A percentile compares a stretch with the other conserved stretches of the same genome.
Evolutionary conservation across 208 protist species (phyloP).

Genomic region (Phytomonas francai): DNA sequence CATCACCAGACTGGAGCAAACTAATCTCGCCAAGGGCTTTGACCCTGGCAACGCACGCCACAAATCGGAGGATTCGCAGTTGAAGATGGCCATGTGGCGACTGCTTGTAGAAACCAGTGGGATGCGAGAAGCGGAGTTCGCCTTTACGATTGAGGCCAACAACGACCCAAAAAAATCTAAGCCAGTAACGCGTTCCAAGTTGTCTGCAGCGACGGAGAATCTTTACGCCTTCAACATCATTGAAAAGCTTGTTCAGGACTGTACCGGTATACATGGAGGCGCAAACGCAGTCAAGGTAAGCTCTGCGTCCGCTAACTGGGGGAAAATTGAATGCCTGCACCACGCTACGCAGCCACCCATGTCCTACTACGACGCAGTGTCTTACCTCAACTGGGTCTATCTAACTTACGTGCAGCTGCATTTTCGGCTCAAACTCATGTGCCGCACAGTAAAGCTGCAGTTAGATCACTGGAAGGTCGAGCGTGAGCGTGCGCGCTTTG

Average conservation of each 20-base stretch:
- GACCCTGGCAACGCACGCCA: conserved; percentile 45
- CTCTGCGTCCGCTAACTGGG: conserved; percentile 22
- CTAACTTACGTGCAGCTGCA: conserved; percentile 71
- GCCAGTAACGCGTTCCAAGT: conserved; percentile 8
- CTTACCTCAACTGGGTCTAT: conserved; percentile 69
- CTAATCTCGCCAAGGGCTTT: conserved; percentile 43
- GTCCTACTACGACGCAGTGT: conserved; percentile 36
- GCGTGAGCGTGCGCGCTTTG: conserved; percentile 61
- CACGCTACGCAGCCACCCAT: conserved; percentile 29
- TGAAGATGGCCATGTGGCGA: conserved; percentile 70
- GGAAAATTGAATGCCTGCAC: conserved; percentile 50
- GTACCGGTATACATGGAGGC: conserved; percentile 16
- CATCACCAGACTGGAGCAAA: conserved; percentile 26
- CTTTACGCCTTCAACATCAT: conserved; percentile 36
- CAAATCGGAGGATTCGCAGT: conserved; percentile 18
- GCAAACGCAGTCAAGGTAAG: conserved; percentile 14
- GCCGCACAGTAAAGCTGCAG: conserved; percentile 54
- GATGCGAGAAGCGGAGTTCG: conserved; percentile 68
- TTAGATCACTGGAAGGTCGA: conserved; percentile 73
- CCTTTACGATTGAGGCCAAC: conserved; percentile 35
- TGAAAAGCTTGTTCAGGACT: conserved; percentile 28
- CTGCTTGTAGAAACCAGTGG: conserved; percentile 54
- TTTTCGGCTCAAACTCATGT: conserved; percentile 67
- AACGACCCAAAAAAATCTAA: conserved; percentile 15
- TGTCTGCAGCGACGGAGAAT: conserved; percentile 5